Base-by-base conservation (phyloP, 2,329 filamentous ascomycete genomes). In the Reticulascus tulasneorum region DNA sequence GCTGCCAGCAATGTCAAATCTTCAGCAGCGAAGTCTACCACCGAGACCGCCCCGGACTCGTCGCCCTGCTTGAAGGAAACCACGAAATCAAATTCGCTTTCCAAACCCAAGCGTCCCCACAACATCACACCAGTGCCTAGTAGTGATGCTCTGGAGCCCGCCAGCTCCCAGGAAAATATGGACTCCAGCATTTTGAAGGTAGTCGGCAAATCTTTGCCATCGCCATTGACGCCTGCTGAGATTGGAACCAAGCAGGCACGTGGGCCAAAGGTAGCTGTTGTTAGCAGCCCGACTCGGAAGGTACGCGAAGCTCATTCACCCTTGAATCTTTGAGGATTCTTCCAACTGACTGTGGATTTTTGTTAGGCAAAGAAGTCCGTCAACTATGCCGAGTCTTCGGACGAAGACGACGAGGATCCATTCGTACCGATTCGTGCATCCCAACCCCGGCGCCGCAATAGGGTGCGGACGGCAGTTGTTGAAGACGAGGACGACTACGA, bases 321-420 rank as follows among this genome's bases (percentile, higher is more conserved):
- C 24, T 6, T 9, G 9, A 12, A 7, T 10, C 4, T 5, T 19
- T 4, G 15, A 17, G 20, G 19, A 11, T 8, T 7, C 15, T 10
- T 28, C 7, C n/a, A 8, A 20, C 32, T 42, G 25, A 40, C 32
- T 13, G n/a, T 6, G 13, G 4, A 7, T 16, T 2, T 2, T 11
- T 15, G 4, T 6, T 34, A 78, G 75, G 59, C 56, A 4, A 77
- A 69, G 49, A 79, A 75, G 53, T 57, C 59, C 0, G 74, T 93
- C 47, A 93, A 75, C 56, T 97, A 97, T 58, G 82, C 84, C 46
- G 90, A 96, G 53, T 89, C 86, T 2, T 87, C 86, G 28, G 84
- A 86, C 29, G 84, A 88, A 33, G 84, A 87, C 34, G 84, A 87
- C 10, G 84, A 88, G 32, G 83, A 90, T 28, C 77, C 86, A 0